Evolutionary conservation across 2,329 filamentous ascomycete species (phyloP).

Genomic region (Botrytis byssoidea): DNA sequence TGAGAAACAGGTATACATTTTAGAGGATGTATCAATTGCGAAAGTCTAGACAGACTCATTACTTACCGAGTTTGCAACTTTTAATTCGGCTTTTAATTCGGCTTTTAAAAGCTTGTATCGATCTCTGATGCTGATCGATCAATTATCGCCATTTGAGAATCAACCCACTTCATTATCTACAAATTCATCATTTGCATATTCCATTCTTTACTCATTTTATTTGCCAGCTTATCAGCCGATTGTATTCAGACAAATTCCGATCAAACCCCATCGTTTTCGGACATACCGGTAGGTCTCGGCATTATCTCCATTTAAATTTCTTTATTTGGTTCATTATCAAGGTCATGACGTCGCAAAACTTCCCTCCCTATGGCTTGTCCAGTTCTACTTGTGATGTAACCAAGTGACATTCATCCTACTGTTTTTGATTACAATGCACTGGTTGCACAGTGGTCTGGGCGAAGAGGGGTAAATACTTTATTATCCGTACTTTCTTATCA

Average conservation of each 20-base stretch:
- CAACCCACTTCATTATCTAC: not conserved
- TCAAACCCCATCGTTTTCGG: not conserved
- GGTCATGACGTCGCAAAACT: not conserved
- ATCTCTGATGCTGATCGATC: not conserved
- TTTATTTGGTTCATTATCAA: not conserved
- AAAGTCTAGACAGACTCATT: not conserved
- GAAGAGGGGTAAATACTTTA: not conserved
- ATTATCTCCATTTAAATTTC: not conserved
- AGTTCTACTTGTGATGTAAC: not conserved
- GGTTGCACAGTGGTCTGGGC: not conserved
- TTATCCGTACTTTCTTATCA: not conserved
- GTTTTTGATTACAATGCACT: constrained; percentile 11
- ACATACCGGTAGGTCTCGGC: not conserved
- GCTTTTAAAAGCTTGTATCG: not conserved
- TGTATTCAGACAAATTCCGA: not conserved
- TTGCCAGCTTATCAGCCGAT: not conserved
- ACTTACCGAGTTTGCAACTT: not conserved
- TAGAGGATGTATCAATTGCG: not conserved
- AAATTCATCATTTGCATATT: not conserved
- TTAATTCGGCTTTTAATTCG: not conserved
- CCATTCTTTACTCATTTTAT: not conserved
- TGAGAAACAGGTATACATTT: not conserved
- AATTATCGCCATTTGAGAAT: not conserved
- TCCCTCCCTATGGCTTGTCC: not conserved
- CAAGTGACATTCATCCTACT: not conserved